Evolutionary conservation across 2,329 filamentous ascomycete genomes (phyloP).

Genomic region (Fusarium dlaminii): DNA sequence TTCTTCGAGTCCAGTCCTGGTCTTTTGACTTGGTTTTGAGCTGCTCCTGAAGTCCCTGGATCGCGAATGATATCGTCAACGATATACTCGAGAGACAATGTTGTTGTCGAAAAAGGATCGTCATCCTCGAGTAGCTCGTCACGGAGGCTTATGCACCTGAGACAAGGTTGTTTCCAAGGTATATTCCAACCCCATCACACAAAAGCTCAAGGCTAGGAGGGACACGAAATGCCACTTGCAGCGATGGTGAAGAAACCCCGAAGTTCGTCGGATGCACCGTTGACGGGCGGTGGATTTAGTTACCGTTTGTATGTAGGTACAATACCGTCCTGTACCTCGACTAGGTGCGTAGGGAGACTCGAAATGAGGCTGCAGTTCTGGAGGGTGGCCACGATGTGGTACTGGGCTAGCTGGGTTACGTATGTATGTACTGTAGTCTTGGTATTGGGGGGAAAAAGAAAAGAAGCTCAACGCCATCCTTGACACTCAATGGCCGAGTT

Average conservation of each 20-base stretch:
- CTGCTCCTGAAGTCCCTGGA: neutral
- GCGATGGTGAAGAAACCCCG: constrained; percentile 28
- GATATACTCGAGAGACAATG: neutral
- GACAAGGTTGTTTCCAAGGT: constrained; percentile 25
- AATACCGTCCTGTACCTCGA: neutral
- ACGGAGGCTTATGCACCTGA: constrained; percentile 4
- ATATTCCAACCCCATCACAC: constrained; percentile 20
- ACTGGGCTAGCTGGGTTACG: too few species aligned
- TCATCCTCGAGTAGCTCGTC: neutral
- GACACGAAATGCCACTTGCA: constrained; percentile 24
- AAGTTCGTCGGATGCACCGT: constrained; percentile 26
- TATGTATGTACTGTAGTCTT: neutral
- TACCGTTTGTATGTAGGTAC: neutral
- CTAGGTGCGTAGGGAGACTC: neutral
- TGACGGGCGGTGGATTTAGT: neutral
- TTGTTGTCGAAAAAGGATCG: constrained; percentile 11
- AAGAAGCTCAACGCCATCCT: constrained; percentile 15
- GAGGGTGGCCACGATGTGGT: constrained; percentile 13
- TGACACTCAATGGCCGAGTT: neutral
- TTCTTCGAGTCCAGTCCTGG: neutral
- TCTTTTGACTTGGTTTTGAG: neutral
- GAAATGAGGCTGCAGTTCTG: constrained; percentile 16
- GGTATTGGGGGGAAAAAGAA: constrained; percentile 29
- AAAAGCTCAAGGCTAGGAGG: constrained; percentile 2
- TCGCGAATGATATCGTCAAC: constrained; percentile 6